Evolutionary conservation across 169 alveolate genomes (phyloP).

Genomic region (Cyclospora cayetanensis): DNA sequence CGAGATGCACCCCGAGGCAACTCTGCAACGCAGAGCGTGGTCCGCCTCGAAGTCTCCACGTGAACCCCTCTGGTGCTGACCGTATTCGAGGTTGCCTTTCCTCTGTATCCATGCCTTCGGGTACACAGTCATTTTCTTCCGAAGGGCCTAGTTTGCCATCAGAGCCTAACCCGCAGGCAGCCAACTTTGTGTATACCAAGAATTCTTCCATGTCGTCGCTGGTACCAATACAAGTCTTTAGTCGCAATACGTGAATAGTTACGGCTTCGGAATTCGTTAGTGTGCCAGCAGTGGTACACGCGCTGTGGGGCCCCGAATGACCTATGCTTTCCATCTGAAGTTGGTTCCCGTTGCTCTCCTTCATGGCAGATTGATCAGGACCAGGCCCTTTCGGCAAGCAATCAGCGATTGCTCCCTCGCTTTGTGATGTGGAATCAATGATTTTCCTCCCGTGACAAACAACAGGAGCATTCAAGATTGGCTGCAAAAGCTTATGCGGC

Average conservation of each 20-base stretch:
- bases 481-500: conserved; percentile 51
- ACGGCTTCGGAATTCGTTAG: neutral
- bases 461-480: neutral
- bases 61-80: neutral
- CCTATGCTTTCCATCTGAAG: too few species aligned
- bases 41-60: conserved; percentile 5
- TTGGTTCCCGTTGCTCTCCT: too few species aligned
- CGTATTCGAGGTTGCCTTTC: neutral
- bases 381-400: too few species aligned
- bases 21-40: conserved; percentile 40
- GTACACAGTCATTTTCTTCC: neutral
- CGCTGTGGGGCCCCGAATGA: too few species aligned
- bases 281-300: too few species aligned
- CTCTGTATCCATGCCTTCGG: neutral
- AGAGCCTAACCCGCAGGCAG: neutral
- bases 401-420: too few species aligned
- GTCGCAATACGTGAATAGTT: conserved; percentile 16
- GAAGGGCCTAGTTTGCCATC: neutral
- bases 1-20: conserved; percentile 28
- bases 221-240: neutral
- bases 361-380: too few species aligned
- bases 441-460: neutral
- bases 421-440: too few species aligned
- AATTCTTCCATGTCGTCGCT: neutral
- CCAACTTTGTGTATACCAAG: neutral